These are phyloP conservation scores for Solanum sejunctum DNA, from an alignment of 257 asterid genomes.

Conservation along the genomic window DNA sequence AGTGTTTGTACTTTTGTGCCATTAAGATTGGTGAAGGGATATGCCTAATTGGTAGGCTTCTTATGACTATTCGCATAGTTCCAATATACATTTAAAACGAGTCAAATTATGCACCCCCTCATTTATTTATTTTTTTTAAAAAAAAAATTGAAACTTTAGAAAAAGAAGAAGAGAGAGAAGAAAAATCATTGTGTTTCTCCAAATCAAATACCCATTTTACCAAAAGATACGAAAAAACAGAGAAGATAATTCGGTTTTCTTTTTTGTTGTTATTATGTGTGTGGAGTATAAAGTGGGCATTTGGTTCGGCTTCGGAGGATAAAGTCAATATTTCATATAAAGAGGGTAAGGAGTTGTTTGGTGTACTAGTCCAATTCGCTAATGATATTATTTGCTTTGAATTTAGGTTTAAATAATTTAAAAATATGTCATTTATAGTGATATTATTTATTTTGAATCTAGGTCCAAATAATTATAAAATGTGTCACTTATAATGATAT, in stretches of 20 bases:
- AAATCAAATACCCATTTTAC: not conserved
- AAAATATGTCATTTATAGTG: too few species aligned
- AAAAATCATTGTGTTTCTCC: not conserved
- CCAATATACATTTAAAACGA: not conserved
- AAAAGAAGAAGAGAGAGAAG: not conserved
- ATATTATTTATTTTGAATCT: too few species aligned
- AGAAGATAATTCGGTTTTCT: not conserved
- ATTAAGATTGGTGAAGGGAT: not conserved
- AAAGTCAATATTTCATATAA: too few species aligned
- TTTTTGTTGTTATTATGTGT: not conserved
- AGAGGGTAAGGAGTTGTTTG: too few species aligned
- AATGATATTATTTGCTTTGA: too few species aligned
- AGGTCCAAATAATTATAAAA: too few species aligned
- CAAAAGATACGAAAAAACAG: not conserved
- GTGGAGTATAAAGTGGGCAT: not conserved
- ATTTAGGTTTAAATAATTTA: too few species aligned
- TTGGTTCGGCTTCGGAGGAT: too few species aligned
- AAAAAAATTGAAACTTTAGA: not conserved
- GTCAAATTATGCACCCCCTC: not conserved
- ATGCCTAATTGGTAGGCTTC: not conserved
- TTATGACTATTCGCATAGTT: not conserved
- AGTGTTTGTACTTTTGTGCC: not conserved
- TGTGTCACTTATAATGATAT: too few species aligned
- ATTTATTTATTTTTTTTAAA: not conserved
- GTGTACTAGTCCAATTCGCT: too few species aligned